phyloP scores from a whole-genome alignment of 2,329 filamentous ascomycete genomes.

The Colletotrichum sp. region DNA sequence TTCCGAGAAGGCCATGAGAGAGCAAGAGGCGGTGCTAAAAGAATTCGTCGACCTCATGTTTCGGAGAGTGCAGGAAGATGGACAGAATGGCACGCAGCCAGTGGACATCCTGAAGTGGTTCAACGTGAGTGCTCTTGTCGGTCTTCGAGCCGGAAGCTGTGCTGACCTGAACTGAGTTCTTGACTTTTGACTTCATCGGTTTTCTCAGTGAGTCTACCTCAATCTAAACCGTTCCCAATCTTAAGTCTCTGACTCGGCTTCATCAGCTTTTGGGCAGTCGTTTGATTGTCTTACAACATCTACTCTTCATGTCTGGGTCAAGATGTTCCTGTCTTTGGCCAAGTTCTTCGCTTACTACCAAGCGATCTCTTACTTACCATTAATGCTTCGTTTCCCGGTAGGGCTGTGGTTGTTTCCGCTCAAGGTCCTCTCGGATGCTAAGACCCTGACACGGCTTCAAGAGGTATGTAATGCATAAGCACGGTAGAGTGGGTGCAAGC shows the following conservation, averaged over 20 bases:
- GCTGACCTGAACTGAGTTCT: not conserved
- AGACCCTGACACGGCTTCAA: not conserved
- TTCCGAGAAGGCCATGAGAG: constrained; percentile 23
- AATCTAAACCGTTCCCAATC: not conserved
- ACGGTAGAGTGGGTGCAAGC: not conserved
- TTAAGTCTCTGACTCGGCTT: not conserved
- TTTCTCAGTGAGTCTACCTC: constrained; percentile 19
- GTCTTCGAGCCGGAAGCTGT: not conserved
- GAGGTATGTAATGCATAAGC: not conserved
- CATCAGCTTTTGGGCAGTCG: constrained; percentile 27
- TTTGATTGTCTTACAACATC: constrained; percentile 28
- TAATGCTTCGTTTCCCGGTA: not conserved
- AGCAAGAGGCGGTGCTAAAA: constrained; percentile 31
- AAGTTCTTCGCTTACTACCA: not conserved
- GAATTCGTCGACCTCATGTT: constrained; percentile 44
- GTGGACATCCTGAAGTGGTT: constrained; percentile 30
- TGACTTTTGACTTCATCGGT: constrained; percentile 33
- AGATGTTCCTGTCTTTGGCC: constrained; percentile 24
- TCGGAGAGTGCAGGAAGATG: constrained; percentile 35
- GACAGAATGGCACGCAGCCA: not conserved
- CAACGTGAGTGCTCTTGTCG: not conserved
- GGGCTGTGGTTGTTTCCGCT: not conserved
- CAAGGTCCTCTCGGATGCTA: not conserved
- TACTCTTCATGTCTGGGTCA: constrained; percentile 29
- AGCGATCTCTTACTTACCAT: not conserved